Evolutionary conservation across 1,284 basidiomycete species (phyloP).

Genomic region (Ustilago loliicola): DNA sequence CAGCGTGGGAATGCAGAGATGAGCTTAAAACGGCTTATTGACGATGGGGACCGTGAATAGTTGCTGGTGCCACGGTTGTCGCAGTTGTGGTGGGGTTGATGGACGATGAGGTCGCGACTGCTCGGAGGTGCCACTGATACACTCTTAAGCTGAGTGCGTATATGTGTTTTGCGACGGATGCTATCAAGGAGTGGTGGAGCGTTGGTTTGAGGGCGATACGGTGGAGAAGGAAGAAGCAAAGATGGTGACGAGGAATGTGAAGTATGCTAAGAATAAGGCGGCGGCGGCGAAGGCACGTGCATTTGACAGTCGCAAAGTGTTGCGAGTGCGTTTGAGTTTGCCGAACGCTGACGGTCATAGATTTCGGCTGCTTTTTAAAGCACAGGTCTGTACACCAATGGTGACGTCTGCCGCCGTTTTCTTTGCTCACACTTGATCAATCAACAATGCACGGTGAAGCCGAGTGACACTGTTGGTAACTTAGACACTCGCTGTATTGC

Average conservation of each 20-base stretch:
- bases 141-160: neutral
- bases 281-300: constrained; percentile 19
- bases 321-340: neutral
- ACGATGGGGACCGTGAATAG: neutral
- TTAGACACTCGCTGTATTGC: neutral
- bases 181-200: too few species aligned
- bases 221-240: neutral
- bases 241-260: constrained; percentile 6
- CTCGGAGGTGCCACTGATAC: neutral
- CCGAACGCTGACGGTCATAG: constrained; percentile 7
- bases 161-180: neutral
- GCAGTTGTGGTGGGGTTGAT: neutral
- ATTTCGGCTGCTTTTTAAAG: constrained; percentile 11
- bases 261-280: neutral
- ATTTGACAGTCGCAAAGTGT: neutral
- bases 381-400: too few species aligned
- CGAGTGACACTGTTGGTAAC: neutral
- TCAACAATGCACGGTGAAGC: neutral
- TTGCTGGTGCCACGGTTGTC: neutral
- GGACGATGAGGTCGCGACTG: neutral
- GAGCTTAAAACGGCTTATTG: neutral
- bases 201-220: neutral
- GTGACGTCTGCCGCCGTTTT: too few species aligned
- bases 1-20: neutral
- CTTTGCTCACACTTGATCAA: neutral